phyloP scores from a whole-genome alignment of 768 basidiomycete species.

The Panaeolus cyanescens region DNA sequence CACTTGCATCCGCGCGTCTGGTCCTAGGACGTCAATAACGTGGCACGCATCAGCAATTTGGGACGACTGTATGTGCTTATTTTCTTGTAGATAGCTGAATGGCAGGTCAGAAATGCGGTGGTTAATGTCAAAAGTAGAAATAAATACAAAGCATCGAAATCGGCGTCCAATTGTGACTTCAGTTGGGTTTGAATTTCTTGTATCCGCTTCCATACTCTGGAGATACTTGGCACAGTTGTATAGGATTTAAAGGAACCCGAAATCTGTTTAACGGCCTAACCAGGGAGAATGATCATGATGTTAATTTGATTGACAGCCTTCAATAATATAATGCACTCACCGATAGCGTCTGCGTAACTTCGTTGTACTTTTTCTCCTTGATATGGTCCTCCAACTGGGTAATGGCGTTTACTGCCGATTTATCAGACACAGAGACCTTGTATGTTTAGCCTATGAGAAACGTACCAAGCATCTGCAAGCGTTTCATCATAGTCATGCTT shows the following conservation, averaged over 20 bases:
- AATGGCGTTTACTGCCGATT: slow-evolving; percentile 72
- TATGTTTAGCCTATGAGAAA: slow-evolving; percentile 5
- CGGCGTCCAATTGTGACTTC: slow-evolving; percentile 78
- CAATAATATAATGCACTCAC: slow-evolving; percentile 43
- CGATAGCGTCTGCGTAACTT: slow-evolving; percentile 81
- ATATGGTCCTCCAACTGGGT: slow-evolving; percentile 80
- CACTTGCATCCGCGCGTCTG: slow-evolving; percentile 78
- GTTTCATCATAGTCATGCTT: slow-evolving; percentile 87
- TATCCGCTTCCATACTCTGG: slow-evolving; percentile 76
- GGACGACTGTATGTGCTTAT: slow-evolving; percentile 62
- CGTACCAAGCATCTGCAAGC: slow-evolving; percentile 93
- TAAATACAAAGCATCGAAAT: slow-evolving; percentile 90
- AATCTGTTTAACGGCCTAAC: slow-evolving; percentile 86
- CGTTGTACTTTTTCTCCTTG: slow-evolving; percentile 76
- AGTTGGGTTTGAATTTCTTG: slow-evolving; percentile 83
- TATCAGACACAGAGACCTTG: neutral
- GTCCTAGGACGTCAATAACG: slow-evolving; percentile 88
- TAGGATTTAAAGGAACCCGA: slow-evolving; percentile 80
- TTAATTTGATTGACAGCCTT: no score
- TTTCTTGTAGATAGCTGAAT: slow-evolving; percentile 78
- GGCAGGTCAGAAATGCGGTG: slow-evolving; percentile 5
- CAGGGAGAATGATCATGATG: neutral
- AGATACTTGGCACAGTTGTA: slow-evolving; percentile 73
- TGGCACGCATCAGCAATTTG: slow-evolving; percentile 81
- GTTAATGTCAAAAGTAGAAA: neutral